These are phyloP conservation scores for Paraphaeosphaeria minitans DNA, from an alignment of 2,329 filamentous ascomycete genomes.

Conservation along the genomic window DNA sequence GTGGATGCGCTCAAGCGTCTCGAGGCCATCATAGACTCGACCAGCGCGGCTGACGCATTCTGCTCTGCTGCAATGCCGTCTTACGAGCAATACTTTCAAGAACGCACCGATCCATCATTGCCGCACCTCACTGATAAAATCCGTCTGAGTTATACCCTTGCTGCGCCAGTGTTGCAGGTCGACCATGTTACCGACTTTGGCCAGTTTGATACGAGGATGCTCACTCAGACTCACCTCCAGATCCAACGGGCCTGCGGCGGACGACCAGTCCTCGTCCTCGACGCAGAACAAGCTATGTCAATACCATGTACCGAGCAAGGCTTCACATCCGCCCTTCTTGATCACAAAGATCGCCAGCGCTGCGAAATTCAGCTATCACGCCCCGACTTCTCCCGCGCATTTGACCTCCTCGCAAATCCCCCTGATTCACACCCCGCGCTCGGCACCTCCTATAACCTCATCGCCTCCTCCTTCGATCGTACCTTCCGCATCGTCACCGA, in stretches of 20 bases:
- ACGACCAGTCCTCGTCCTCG: not conserved
- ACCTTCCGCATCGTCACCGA: conserved; percentile 67
- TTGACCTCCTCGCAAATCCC: conserved; percentile 57
- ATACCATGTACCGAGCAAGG: conserved; percentile 19
- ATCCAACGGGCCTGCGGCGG: conserved; percentile 22
- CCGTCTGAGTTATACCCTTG: conserved; percentile 61
- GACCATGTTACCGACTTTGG: conserved; percentile 55
- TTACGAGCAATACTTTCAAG: conserved; percentile 38
- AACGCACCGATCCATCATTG: conserved; percentile 66
- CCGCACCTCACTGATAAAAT: conserved; percentile 62
- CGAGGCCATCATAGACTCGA: conserved; percentile 60
- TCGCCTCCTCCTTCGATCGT: conserved; percentile 78
- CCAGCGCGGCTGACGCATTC: conserved; percentile 71
- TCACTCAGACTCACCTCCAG: conserved; percentile 33
- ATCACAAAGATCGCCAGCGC: conserved; percentile 26
- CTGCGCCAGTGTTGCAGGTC: conserved; percentile 59
- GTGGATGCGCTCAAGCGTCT: conserved; percentile 53
- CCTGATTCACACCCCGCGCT: conserved; percentile 35
- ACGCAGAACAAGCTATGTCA: conserved; percentile 6
- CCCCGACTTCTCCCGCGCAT: conserved; percentile 52
- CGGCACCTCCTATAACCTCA: conserved; percentile 54
- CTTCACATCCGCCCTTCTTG: conserved; percentile 37
- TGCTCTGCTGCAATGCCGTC: conserved; percentile 56
- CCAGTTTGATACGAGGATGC: conserved; percentile 42
- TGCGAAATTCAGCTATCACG: conserved; percentile 36